Conservation (phyloP, 2,329 filamentous ascomycete species). For the Diaporthe sp. region DNA sequence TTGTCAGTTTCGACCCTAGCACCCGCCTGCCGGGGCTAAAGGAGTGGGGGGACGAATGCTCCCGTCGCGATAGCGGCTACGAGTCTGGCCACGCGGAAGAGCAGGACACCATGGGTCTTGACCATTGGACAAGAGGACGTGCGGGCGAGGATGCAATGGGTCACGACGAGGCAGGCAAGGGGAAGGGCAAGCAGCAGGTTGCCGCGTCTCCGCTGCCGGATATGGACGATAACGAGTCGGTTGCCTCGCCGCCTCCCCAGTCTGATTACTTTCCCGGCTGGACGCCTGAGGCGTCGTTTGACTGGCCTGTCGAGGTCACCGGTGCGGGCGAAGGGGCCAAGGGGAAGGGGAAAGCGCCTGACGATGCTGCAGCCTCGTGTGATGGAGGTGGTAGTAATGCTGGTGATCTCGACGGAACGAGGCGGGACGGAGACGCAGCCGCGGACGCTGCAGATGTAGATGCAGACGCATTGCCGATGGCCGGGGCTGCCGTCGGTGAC, state of each 20-base stretch:
- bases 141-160: not conserved
- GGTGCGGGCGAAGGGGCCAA: not conserved
- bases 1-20: constrained; percentile 55
- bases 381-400: not conserved
- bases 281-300: not conserved
- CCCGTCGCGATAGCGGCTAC: not conserved
- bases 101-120: not conserved
- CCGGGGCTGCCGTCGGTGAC: not conserved
- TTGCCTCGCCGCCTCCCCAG: not conserved
- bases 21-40: constrained; percentile 45
- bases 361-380: not conserved
- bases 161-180: not conserved
- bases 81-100: no score
- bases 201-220: not conserved
- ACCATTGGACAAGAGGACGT: not conserved
- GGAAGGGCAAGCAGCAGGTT: constrained; percentile 5
- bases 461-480: not conserved
- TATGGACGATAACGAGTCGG: no score
- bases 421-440: not conserved
- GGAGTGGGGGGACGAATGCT: constrained; percentile 38
- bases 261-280: not conserved
- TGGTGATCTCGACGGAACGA: not conserved
- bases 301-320: not conserved
- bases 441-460: not conserved
- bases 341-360: not conserved